These are phyloP conservation scores for Pyrenula massariospora DNA, from an alignment of 495 filamentous ascomycete genomes.

Conservation along the genomic window DNA sequence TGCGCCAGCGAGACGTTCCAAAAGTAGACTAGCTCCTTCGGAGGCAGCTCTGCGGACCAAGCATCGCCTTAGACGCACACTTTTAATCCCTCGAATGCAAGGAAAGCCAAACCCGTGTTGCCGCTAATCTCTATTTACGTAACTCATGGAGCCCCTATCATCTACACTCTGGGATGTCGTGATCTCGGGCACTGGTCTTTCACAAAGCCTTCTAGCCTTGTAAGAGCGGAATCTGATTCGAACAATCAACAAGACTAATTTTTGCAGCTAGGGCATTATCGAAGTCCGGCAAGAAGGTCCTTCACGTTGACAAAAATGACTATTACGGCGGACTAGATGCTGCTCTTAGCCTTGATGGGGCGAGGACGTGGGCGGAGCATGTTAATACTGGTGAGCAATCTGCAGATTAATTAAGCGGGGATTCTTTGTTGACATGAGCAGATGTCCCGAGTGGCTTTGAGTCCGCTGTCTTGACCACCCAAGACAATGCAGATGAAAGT, in stretches of 20 bases:
- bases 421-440: not conserved
- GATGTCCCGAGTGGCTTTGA: not conserved
- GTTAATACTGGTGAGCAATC: constrained; percentile 35
- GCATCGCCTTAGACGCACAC: too few species aligned
- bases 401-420: too few species aligned
- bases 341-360: constrained; percentile 77
- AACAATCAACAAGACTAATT: constrained; percentile 11
- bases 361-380: constrained; percentile 54
- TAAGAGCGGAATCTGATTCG: constrained; percentile 37
- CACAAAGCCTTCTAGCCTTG: constrained; percentile 87
- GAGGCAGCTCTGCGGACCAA: too few species aligned
- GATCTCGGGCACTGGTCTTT: constrained; percentile 79
- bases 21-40: too few species aligned
- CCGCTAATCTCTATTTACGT: too few species aligned
- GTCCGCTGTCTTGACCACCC: not conserved
- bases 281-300: constrained; percentile 78
- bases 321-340: constrained; percentile 85
- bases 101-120: too few species aligned
- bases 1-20: too few species aligned
- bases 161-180: constrained; percentile 84
- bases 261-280: constrained; percentile 67
- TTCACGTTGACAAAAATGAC: constrained; percentile 77
- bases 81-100: too few species aligned
- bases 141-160: constrained; percentile 63
- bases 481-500: not conserved